These are phyloP conservation scores for Neurospora pannonica DNA, from an alignment of 495 filamentous ascomycete species.

Conservation along the genomic window DNA sequence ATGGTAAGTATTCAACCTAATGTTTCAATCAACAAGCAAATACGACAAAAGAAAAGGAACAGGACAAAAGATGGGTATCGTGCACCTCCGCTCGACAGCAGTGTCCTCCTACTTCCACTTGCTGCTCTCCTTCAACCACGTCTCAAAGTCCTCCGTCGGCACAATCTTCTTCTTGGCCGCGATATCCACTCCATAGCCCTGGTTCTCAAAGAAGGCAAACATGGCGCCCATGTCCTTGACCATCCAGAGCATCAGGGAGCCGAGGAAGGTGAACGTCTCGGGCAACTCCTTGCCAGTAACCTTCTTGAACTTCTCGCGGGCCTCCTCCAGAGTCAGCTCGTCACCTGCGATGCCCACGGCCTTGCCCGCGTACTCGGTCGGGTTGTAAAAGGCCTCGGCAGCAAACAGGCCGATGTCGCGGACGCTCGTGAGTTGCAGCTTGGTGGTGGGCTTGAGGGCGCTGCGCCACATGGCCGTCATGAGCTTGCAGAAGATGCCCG, in stretches of 20 bases:
- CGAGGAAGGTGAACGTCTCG: slow-evolving; percentile 36
- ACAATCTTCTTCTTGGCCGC: slow-evolving; percentile 37
- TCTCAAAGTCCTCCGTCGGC: slow-evolving; percentile 49
- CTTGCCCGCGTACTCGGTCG: slow-evolving; percentile 19
- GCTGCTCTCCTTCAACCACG: slow-evolving; percentile 53
- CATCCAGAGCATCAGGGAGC: slow-evolving; percentile 30
- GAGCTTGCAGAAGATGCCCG: slow-evolving; percentile 43
- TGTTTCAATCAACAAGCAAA: not conserved
- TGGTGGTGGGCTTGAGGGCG: slow-evolving; percentile 27
- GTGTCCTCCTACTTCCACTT: slow-evolving; percentile 5
- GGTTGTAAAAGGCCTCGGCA: slow-evolving; percentile 43
- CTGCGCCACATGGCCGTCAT: slow-evolving; percentile 47
- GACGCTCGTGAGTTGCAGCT: slow-evolving; percentile 49
- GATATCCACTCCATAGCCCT: slow-evolving; percentile 54
- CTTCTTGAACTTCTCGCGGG: slow-evolving; percentile 39
- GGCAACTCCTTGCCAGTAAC: slow-evolving; percentile 41
- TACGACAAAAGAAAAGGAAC: not conserved
- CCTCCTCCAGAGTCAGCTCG: slow-evolving; percentile 22
- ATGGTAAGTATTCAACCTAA: not conserved
- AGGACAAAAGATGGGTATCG: not conserved
- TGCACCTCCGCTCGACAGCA: not conserved
- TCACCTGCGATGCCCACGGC: slow-evolving; percentile 24
- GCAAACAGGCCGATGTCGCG: slow-evolving; percentile 57
- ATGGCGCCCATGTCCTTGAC: slow-evolving; percentile 49
- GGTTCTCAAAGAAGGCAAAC: slow-evolving; percentile 54